A percentile compares a stretch with the other conserved stretches of the same genome.
Evolutionary conservation across 441 rosid species (phyloP).

Genomic region (Theobroma grandiflorum): DNA sequence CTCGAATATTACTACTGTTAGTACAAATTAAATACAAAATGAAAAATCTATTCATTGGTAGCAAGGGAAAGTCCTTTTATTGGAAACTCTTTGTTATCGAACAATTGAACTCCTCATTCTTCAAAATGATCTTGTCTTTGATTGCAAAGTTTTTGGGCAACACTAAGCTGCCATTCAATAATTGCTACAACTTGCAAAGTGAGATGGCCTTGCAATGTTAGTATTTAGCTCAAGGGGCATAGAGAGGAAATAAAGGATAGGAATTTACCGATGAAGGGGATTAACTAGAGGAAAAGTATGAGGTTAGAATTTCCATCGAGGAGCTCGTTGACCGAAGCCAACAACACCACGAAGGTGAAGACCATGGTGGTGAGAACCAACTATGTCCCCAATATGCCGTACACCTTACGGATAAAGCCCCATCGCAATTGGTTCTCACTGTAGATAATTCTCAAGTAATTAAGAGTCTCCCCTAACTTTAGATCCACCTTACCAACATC

Average conservation of each 20-base stretch:
- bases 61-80: not conserved
- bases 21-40: not conserved
- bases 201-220: not conserved
- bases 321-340: conserved; percentile 69
- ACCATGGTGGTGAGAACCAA: conserved; percentile 79
- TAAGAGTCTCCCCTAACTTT: conserved; percentile 76
- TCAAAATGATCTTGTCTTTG: not conserved
- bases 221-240: not conserved
- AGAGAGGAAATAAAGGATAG: not conserved
- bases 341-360: conserved; percentile 70
- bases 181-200: not conserved
- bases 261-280: conserved; percentile 69
- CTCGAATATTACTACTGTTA: too few relatives aligned
- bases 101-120: too few relatives aligned
- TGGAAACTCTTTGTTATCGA: too few relatives aligned
- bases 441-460: conserved; percentile 70
- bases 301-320: conserved; percentile 75
- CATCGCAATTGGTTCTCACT: conserved; percentile 93
- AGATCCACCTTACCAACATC: conserved; percentile 47
- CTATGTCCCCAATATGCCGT: conserved; percentile 82
- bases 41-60: not conserved
- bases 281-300: conserved; percentile 71
- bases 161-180: not conserved
- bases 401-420: conserved; percentile 93
- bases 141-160: not conserved